phyloP scores from a whole-genome alignment of 768 basidiomycete genomes.

The Lactarius evosmus region DNA sequence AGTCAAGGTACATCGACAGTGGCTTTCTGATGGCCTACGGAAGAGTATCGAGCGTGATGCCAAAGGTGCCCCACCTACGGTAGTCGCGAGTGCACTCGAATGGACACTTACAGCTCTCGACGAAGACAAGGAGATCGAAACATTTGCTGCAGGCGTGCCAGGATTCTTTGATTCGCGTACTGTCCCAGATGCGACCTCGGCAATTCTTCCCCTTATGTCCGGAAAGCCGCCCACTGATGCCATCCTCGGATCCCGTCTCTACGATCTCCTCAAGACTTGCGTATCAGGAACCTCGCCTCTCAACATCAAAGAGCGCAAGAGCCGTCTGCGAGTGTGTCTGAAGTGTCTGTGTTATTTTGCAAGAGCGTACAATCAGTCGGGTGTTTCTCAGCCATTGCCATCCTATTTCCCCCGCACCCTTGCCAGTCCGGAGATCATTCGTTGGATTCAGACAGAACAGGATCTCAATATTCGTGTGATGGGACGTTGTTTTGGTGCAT shows the following conservation, averaged over 20 bases:
- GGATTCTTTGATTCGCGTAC: neutral
- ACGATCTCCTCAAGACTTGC: neutral
- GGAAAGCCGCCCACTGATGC: neutral
- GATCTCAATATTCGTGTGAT: neutral
- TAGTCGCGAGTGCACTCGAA: neutral
- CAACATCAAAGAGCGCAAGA: neutral
- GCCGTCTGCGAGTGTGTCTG: neutral
- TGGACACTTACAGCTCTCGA: neutral
- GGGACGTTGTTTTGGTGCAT: neutral
- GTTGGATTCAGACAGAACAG: neutral
- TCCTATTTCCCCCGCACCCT: neutral
- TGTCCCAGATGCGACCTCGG: neutral
- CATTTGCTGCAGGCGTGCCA: neutral
- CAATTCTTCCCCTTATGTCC: neutral
- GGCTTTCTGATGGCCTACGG: constrained; percentile 2
- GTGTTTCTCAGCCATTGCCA: neutral
- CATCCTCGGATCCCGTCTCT: neutral
- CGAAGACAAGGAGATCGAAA: neutral
- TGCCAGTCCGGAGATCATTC: neutral
- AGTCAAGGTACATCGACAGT: neutral
- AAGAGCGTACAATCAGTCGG: neutral
- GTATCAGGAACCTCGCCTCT: neutral
- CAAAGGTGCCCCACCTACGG: neutral
- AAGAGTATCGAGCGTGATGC: neutral
- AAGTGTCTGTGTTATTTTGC: neutral